Evolutionary conservation across 78 protist species (phyloP).

Genomic region (Dictyostelium capitatum): DNA sequence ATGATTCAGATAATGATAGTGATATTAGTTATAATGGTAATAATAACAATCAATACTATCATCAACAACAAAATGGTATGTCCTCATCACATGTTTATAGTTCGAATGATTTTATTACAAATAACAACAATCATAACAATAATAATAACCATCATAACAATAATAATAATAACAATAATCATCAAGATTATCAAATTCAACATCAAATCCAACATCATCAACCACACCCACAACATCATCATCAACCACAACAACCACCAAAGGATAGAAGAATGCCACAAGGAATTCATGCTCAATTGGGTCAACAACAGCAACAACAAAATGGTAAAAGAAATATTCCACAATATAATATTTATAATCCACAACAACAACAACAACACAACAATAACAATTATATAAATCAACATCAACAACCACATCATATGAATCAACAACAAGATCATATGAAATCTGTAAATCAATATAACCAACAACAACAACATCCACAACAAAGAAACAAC

Average conservation of each 20-base stretch:
- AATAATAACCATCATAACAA: neutral
- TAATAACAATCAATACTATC: neutral
- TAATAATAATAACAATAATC: slow-evolving; percentile 2
- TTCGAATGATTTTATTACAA: slow-evolving; percentile 4
- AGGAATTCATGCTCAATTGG: slow-evolving; percentile 8
- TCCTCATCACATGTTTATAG: neutral
- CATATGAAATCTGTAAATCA: slow-evolving; percentile 45
- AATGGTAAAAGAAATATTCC: no score
- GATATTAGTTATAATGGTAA: neutral
- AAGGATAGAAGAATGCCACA: slow-evolving; percentile 28
- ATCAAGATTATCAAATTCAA: neutral
- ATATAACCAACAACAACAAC: slow-evolving; percentile 20
- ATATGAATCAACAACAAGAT: neutral
- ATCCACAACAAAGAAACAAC: slow-evolving; percentile 15
- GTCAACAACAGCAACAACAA: slow-evolving; percentile 8
- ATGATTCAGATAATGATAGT: neutral
- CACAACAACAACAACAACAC: slow-evolving; percentile 7
- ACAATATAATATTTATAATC: neutral
- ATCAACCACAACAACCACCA: slow-evolving; percentile 37
- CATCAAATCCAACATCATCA: slow-evolving; percentile 29
- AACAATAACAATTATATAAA: slow-evolving; percentile 18
- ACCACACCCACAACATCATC: slow-evolving; percentile 8
- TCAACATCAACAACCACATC: slow-evolving; percentile 34
- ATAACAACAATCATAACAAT: slow-evolving; percentile 11
- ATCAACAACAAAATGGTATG: slow-evolving; percentile 20